These are phyloP conservation scores for Penicillium sp. DNA, from an alignment of 2,329 filamentous ascomycete species.

Conservation along the genomic window DNA sequence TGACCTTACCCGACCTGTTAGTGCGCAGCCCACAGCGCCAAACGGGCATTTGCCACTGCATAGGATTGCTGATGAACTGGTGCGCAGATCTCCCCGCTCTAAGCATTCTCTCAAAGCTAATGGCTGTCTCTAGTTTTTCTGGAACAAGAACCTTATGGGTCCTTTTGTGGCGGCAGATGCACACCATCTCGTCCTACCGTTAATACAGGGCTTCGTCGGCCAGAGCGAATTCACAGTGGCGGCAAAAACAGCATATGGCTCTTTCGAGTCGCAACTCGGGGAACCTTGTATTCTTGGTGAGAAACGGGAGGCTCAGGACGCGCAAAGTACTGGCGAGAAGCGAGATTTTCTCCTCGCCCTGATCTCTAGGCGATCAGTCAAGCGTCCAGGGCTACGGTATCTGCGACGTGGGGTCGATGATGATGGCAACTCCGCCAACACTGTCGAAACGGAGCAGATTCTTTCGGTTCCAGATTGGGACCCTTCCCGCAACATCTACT, in stretches of 20 bases:
- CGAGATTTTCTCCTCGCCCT: constrained; percentile 78
- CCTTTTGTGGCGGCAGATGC: constrained; percentile 77
- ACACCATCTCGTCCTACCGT: constrained; percentile 72
- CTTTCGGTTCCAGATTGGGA: constrained; percentile 74
- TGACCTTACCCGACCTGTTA: constrained; percentile 76
- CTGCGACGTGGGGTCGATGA: constrained; percentile 89
- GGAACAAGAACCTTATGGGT: constrained; percentile 78
- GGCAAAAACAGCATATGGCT: constrained; percentile 25
- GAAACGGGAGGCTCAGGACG: constrained; percentile 39
- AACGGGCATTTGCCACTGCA: constrained; percentile 66
- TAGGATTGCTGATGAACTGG: constrained; percentile 71
- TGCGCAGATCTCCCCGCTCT: constrained; percentile 10
- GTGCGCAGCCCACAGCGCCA: constrained; percentile 43
- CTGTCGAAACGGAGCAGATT: constrained; percentile 94
- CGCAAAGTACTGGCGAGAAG: constrained; percentile 33
- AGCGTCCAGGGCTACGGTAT: constrained; percentile 87
- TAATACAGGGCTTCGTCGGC: constrained; percentile 94
- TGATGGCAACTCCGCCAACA: constrained; percentile 84
- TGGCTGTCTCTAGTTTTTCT: constrained; percentile 69
- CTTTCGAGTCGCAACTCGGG: constrained; percentile 20
- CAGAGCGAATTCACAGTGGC: constrained; percentile 81
- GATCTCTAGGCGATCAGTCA: constrained; percentile 85
- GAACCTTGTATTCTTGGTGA: constrained; percentile 48
- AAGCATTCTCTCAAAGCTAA: constrained; percentile 11
- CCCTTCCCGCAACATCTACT: constrained; percentile 67